Conservation (phyloP, 371 early-diverging fungal species). For the Saksenaea vasiformis region DNA sequence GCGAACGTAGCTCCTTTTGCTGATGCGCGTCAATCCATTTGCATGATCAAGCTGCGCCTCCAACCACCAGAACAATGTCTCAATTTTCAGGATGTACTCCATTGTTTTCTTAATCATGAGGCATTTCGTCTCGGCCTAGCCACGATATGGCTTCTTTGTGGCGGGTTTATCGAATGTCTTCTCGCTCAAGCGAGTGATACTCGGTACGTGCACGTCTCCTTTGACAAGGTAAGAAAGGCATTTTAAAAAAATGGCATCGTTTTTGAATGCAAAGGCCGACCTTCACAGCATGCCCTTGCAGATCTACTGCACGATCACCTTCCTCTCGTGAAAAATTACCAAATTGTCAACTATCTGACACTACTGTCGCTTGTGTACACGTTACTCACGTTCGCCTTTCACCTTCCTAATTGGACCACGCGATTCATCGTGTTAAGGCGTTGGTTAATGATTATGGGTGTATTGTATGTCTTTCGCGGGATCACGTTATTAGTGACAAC, state of each 20-base stretch:
- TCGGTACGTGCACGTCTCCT: constrained; percentile 17
- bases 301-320: constrained; percentile 44
- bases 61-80: constrained; percentile 30
- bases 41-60: constrained; percentile 26
- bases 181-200: constrained; percentile 42
- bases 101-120: constrained; percentile 32
- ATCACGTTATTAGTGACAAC: constrained; percentile 70
- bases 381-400: constrained; percentile 36
- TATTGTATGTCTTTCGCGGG: constrained; percentile 60
- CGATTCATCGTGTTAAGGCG: constrained; percentile 61
- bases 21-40: constrained; percentile 27
- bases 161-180: constrained; percentile 39
- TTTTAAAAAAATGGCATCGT: not conserved
- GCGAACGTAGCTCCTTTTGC: constrained; percentile 14
- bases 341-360: constrained; percentile 51
- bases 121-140: constrained; percentile 25
- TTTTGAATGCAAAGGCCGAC: not conserved
- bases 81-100: constrained; percentile 18
- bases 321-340: constrained; percentile 28
- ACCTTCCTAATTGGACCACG: constrained; percentile 52
- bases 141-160: constrained; percentile 26
- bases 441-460: constrained; percentile 58
- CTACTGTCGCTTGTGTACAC: constrained; percentile 49
- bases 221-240: constrained; percentile 3
- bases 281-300: constrained; percentile 24